Evolutionary conservation across 345 rosid genomes (phyloP), one percentile per base, ranked within the genome.

Genomic region (Euclidium syriacum): DNA sequence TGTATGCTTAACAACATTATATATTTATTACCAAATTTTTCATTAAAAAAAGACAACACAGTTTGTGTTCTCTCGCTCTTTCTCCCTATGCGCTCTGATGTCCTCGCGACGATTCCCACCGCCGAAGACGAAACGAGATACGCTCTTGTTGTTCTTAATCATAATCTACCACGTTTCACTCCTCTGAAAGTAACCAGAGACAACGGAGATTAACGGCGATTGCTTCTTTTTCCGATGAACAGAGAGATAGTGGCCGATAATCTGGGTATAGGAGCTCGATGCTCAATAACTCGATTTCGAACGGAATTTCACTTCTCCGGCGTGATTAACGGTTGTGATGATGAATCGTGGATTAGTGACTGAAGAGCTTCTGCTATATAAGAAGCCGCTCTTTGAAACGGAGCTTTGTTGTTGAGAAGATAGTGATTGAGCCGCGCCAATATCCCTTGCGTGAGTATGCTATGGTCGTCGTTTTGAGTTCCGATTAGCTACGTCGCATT

Each of bases 381-480:
- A 69, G 72, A 85, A 75, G 95, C 95, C 71, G 86, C 87, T 87
- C 95, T 77, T 3, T 70, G 74, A 67, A 85, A 79, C 73, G 98
- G 96, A 36, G 73, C 3, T 38, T 66, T 72, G 15, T 4, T 22
- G 76, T 77, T 81, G 66, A 85, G 95, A 71, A 87, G 95, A 90
- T 87, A 92, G 77, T 94, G 99, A 94, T 94, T 94, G 97, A 94
- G 99, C 97, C 99, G 99, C 97, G 99, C 99, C 99, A 94, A 94
- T 94, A 94, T 94, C 97, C 83, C 99, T 81, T 90, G 97, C 87
- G 99, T 97, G 95, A 75, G 97, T 74, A 71, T 69, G 77, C 70
- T 74, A 57, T 86, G 83, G 70, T 86, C 85, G 68, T 62, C 68
- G 60, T 49, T 39, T 18, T 24, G 49, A 48, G 40, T 76, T 77